phyloP scores from a whole-genome alignment of 768 basidiomycete genomes.

The Suillus brevipes region DNA sequence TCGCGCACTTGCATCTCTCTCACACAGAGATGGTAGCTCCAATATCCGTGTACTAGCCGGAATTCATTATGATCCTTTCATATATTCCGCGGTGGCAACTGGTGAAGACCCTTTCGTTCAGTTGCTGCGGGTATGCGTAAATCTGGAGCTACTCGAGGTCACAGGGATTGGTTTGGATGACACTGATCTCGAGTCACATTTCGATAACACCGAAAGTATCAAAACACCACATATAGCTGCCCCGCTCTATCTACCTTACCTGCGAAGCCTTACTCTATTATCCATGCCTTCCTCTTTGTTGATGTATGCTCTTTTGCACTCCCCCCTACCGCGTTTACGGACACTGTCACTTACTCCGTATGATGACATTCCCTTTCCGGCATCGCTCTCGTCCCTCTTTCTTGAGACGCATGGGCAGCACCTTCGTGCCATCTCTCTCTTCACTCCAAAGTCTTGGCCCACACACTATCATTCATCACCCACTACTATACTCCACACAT shows the following conservation, averaged over 20 bases:
- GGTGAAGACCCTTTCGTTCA: conserved; percentile 57
- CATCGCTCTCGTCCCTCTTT: conserved; percentile 57
- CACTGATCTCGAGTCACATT: conserved; percentile 44
- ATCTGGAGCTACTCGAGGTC: conserved; percentile 64
- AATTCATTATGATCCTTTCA: conserved; percentile 47
- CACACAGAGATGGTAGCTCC: conserved; percentile 48
- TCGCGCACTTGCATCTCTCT: conserved; percentile 53
- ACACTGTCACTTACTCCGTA: conserved; percentile 75
- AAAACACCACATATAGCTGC: conserved; percentile 33
- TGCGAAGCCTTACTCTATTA: conserved; percentile 61
- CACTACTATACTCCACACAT: conserved; percentile 43
- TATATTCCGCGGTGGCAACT: conserved; percentile 23
- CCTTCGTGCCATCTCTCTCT: conserved; percentile 63
- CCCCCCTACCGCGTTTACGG: conserved; percentile 60
- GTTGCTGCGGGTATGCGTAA: conserved; percentile 53
- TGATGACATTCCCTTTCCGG: conserved; percentile 61
- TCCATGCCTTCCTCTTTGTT: conserved; percentile 69
- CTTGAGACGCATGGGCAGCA: conserved; percentile 57
- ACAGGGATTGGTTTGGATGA: conserved; percentile 60
- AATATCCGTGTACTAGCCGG: conserved; percentile 56
- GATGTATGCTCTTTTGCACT: conserved; percentile 55
- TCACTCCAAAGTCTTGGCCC: conserved; percentile 71
- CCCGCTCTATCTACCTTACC: conserved; percentile 50
- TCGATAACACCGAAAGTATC: conserved; percentile 19
- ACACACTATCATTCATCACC: conserved; percentile 59